Conservation (phyloP, 2,329 filamentous ascomycete genomes). For the Thielaviopsis populi region DNA sequence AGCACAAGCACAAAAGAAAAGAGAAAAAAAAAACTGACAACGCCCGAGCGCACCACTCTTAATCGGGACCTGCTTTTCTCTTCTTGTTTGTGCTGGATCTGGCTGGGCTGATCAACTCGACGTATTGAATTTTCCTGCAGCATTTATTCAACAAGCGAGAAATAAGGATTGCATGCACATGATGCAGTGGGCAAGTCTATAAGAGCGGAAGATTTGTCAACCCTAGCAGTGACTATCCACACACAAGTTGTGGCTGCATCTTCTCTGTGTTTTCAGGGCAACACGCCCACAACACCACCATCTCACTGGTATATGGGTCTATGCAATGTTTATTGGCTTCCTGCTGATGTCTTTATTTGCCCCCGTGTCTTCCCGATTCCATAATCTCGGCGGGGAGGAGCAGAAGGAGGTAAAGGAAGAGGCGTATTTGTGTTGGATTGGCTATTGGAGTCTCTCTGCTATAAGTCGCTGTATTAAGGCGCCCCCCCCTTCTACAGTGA, state of each 20-base stretch:
- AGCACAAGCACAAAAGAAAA: background rate
- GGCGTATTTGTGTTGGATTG: background rate
- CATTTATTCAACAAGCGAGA: background rate
- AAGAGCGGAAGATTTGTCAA: background rate
- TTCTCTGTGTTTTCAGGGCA: no score
- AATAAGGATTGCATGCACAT: background rate
- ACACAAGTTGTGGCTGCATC: no score
- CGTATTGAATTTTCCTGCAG: background rate
- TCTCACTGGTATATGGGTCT: no score
- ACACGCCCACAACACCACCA: no score
- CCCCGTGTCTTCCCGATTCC: background rate
- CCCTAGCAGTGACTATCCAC: background rate
- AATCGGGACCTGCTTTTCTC: background rate
- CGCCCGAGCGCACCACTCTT: conserved; percentile 2
- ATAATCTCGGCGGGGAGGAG: background rate
- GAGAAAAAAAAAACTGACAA: background rate
- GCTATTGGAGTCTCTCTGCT: background rate
- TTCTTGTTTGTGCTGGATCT: background rate
- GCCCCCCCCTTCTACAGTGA: background rate
- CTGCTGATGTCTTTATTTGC: background rate
- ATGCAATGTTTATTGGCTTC: background rate
- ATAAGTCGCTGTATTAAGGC: background rate
- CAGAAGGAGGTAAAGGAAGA: background rate
- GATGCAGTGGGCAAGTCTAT: no score
- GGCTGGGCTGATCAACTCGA: background rate